Conservation (phyloP, 225 moss, liverwort and hornwort genomes). For the Polytrichum commune region DNA sequence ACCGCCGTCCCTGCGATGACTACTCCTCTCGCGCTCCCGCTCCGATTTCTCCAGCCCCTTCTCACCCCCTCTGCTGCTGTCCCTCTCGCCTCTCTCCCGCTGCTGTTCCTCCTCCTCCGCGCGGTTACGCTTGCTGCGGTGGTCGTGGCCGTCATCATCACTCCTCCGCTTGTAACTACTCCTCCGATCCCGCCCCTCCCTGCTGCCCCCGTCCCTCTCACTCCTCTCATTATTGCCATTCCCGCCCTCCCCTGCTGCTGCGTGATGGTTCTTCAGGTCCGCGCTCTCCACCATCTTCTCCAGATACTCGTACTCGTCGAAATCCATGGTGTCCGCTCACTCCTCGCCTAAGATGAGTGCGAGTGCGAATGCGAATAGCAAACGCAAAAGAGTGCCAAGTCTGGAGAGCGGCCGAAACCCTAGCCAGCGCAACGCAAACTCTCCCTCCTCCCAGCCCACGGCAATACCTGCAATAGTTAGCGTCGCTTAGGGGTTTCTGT, state of each 20-base stretch:
- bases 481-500: no score
- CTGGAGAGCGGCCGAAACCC: conserved; percentile 2
- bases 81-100: conserved; percentile 48
- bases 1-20: conserved; percentile 35
- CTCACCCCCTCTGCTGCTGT: conserved; percentile 52
- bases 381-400: no score
- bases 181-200: conserved; percentile 75
- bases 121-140: conserved; percentile 85
- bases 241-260: conserved; percentile 45
- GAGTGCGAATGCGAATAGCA: background rate
- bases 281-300: conserved; percentile 87
- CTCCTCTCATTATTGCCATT: conserved; percentile 33
- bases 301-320: conserved; percentile 98
- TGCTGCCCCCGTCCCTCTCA: conserved; percentile 57
- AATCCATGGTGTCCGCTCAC: conserved; percentile 60
- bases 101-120: conserved; percentile 84
- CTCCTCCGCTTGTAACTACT: conserved; percentile 90
- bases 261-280: conserved; percentile 48
- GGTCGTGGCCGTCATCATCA: conserved; percentile 86
- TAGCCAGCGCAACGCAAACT: background rate
- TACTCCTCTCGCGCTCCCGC: conserved; percentile 46
- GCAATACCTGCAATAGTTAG: no score
- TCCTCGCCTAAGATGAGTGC: background rate
- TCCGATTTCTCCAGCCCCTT: conserved; percentile 46
- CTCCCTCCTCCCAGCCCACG: no score